A percentile compares a stretch with the other conserved stretches of the same genome.
Evolutionary conservation across 2,329 filamentous ascomycete species (phyloP).

Genomic region (Cytospora piceae): DNA sequence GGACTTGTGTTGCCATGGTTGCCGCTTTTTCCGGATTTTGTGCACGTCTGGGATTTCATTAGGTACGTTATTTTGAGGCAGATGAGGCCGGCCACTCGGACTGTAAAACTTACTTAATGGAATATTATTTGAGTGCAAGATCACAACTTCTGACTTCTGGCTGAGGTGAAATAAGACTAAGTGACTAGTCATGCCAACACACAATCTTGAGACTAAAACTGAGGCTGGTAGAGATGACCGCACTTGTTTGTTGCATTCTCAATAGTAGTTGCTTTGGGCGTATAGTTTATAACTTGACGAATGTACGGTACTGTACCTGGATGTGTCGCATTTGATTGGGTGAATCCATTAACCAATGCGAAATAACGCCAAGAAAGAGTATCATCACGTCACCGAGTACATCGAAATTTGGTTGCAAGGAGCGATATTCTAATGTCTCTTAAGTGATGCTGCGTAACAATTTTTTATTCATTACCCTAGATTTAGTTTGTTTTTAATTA

Average conservation of each 20-base stretch:
- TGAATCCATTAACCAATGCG: constrained; percentile 16
- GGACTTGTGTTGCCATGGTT: constrained; percentile 18
- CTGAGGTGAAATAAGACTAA: background rate
- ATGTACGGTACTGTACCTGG: background rate
- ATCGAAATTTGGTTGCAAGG: background rate
- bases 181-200: constrained; percentile 2
- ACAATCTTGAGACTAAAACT: background rate
- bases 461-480: no score
- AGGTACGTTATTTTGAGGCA: background rate
- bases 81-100: background rate
- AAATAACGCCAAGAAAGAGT: background rate
- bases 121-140: background rate
- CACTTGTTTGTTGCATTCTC: constrained; percentile 5
- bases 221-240: constrained; percentile 16
- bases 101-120: background rate
- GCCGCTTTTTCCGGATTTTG: background rate
- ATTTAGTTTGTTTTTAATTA: no score
- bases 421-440: background rate
- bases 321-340: background rate
- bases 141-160: constrained; percentile 3
- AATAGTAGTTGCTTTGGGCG: background rate
- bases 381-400: background rate
- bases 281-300: constrained; percentile 12
- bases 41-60: background rate
- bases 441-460: background rate